Percentiles rank a stretch among this genome's conserved stretches.
phyloP scores from a whole-genome alignment of 2,329 filamentous ascomycete species.

The Aspergillus bombycis region DNA sequence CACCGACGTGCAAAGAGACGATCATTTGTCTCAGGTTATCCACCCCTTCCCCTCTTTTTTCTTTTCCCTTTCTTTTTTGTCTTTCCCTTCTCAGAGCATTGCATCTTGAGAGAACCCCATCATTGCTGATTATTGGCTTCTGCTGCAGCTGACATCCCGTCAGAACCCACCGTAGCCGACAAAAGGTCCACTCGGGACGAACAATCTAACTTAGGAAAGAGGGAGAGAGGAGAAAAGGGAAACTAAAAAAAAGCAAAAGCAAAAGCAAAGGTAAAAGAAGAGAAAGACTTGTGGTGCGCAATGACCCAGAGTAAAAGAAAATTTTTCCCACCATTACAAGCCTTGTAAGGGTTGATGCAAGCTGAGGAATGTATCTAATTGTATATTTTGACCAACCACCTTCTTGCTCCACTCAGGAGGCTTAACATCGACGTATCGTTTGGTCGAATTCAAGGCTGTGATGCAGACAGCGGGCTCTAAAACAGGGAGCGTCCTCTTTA shows the following conservation, averaged over 20 bases:
- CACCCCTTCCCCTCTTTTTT: background rate
- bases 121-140: background rate
- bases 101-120: background rate
- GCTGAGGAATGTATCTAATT: conserved; percentile 11
- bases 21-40: conserved; percentile 3
- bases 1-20: background rate
- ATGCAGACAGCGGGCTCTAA: background rate
- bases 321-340: background rate
- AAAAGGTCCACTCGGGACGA: too few species aligned
- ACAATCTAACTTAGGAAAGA: background rate
- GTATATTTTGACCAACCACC: conserved; percentile 11
- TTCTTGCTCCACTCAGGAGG: conserved; percentile 7
- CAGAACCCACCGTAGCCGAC: background rate
- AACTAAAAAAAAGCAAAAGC: background rate
- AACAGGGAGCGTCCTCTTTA: background rate
- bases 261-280: too few species aligned
- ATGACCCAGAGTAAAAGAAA: background rate
- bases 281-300: background rate
- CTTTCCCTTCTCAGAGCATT: background rate
- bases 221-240: background rate
- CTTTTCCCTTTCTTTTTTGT: background rate
- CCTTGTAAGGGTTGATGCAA: background rate
- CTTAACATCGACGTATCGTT: conserved; percentile 6
- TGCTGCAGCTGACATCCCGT: background rate
- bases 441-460: background rate